These are phyloP conservation scores for Spizellomyces punctatus DNA, from an alignment of 192 early-diverging fungal species.

Conservation along the genomic window DNA sequence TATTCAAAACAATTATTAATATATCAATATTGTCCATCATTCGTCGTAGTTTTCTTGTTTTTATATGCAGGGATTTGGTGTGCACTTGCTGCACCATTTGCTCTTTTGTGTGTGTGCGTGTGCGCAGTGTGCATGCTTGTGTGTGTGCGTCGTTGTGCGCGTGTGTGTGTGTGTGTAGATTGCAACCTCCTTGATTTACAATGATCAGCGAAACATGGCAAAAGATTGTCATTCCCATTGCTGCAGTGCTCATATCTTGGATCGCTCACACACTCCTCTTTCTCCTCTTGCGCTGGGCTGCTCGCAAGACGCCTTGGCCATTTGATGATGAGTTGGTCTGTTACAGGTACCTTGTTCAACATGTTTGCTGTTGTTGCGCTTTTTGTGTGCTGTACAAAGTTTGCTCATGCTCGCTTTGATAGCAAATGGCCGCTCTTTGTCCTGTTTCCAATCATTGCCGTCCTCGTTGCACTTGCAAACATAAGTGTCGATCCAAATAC, in stretches of 20 bases:
- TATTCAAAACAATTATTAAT: neutral
- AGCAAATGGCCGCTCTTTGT: slow-evolving; percentile 22
- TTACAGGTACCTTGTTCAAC: neutral
- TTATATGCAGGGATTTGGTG: slow-evolving; percentile 1
- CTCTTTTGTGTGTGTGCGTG: neutral
- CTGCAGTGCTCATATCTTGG: slow-evolving; percentile 24
- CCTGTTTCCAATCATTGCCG: slow-evolving; percentile 26
- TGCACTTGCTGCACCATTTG: neutral
- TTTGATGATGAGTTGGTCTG: slow-evolving; percentile 33
- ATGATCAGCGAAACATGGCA: slow-evolving; percentile 8
- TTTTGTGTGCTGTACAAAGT: neutral
- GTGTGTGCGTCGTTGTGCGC: neutral
- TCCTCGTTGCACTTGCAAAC: slow-evolving; percentile 16
- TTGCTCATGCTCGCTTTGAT: neutral
- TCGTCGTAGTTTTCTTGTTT: neutral
- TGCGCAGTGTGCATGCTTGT: neutral
- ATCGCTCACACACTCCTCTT: slow-evolving; percentile 21
- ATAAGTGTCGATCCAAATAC: slow-evolving; percentile 7
- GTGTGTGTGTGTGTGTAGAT: neutral
- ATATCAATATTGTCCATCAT: neutral
- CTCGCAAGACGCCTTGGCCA: slow-evolving; percentile 28
- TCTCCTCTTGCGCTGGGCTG: slow-evolving; percentile 9
- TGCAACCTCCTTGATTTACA: neutral
- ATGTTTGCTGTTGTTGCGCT: neutral
- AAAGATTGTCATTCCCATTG: slow-evolving; percentile 20